These are phyloP conservation scores for Epichloe typhina DNA, from an alignment of 2,329 filamentous ascomycete species.

Conservation along the genomic window DNA sequence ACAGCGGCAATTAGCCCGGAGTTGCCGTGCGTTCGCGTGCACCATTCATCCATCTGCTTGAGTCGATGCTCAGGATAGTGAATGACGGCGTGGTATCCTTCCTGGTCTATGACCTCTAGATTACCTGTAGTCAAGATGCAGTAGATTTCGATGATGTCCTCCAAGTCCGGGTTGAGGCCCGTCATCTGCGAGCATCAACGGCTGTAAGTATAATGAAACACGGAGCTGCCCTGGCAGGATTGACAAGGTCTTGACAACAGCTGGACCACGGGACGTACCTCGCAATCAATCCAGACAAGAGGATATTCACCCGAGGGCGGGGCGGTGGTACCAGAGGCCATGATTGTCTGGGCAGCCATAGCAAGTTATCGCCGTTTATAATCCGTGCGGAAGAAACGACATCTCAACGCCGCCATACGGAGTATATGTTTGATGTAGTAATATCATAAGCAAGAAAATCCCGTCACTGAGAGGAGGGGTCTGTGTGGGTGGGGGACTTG, in stretches of 20 bases:
- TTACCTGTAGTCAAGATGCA: slow-evolving; percentile 80
- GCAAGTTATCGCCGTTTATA: neutral
- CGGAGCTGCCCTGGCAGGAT: neutral
- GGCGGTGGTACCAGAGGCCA: neutral
- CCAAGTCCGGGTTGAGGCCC: slow-evolving; percentile 53
- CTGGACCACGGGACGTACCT: slow-evolving; percentile 22
- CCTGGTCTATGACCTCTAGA: slow-evolving; percentile 60
- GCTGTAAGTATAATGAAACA: neutral
- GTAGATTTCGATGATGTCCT: slow-evolving; percentile 82
- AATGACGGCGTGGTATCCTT: slow-evolving; percentile 69
- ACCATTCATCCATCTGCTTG: slow-evolving; percentile 80
- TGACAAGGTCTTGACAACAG: neutral
- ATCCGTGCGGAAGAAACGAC: neutral
- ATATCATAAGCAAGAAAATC: too few relatives aligned
- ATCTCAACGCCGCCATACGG: too few relatives aligned
- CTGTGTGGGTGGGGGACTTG: too few relatives aligned
- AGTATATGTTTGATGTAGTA: too few relatives aligned
- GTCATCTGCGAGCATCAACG: slow-evolving; percentile 55
- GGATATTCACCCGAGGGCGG: slow-evolving; percentile 32
- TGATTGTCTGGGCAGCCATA: neutral
- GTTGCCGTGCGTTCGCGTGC: slow-evolving; percentile 61
- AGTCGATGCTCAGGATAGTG: slow-evolving; percentile 59
- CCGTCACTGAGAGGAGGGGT: too few relatives aligned
- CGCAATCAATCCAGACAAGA: slow-evolving; percentile 74
- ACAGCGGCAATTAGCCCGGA: slow-evolving; percentile 75